Evolutionary conservation across 331 rosid species (phyloP), one percentile per base, ranked within the genome.

Genomic region (Phaseolus coccineus): DNA sequence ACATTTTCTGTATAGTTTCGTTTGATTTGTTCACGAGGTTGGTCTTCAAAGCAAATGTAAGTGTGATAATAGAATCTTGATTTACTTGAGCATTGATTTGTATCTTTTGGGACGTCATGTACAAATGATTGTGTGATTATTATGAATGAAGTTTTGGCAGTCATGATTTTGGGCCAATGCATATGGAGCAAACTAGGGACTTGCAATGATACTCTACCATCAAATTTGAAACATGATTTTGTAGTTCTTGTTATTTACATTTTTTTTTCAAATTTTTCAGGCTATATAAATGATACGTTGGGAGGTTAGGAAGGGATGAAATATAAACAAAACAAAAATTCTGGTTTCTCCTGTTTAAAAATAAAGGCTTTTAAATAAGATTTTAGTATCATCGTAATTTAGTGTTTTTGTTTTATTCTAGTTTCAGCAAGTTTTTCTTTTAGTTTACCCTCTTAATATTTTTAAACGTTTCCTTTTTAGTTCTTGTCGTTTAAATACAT

Each of bases 1-100:
- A 78, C 81, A 71, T 71, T 66, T 47, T 33, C 3, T 83, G 79
- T 80, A 62, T 68, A 77, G 87, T 80, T 69, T 63, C 68, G 39
- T 37, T 83, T 63, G 8, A 59, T 57, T 71, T 62, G 47, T n/a
- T 51, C 16, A 11, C 44, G 80, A 62, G 82, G 42, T 4, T 16
- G 15, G 44, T 30, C 13, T 76, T 61, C 65, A 22, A 52, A 73
- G 79, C 71, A 57, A 59, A 50, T 81, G 71, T 40, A 44, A 70
- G 15, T 42, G 19, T 58, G 12, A 8, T 42, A 50, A 5, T 8
- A 33, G 67, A 66, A 46, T 47, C 62, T 59, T 35, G n/a, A 19
- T 74, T 80, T 55, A 50, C 11, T 67, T 16, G 78, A 71, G 25
- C 71, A 53, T 47, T 66, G 44, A 24, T 53, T 77, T 52, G 64